A percentile compares a stretch with the other conserved stretches of the same genome.
These are phyloP conservation scores for Candida loeiensis DNA, from an alignment of 805 yeast species.

Conservation along the genomic window DNA sequence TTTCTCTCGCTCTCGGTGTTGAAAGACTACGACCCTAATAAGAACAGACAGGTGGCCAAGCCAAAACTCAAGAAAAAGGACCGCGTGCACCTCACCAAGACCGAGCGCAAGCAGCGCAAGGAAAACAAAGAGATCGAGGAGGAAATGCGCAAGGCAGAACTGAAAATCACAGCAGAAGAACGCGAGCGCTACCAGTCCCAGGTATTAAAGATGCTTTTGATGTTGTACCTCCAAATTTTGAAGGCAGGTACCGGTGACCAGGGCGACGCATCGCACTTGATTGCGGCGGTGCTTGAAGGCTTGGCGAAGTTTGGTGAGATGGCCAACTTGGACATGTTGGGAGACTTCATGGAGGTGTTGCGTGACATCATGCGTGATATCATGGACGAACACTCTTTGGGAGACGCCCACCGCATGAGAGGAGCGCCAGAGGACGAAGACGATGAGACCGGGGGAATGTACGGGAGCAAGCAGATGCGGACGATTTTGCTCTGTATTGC, in stretches of 20 bases:
- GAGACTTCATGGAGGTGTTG: conserved; percentile 87
- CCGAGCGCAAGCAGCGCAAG: conserved; percentile 81
- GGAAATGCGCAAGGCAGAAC: conserved; percentile 84
- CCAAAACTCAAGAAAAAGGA: conserved; percentile 75
- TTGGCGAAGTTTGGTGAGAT: conserved; percentile 85
- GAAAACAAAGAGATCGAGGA: conserved; percentile 85
- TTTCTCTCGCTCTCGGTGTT: conserved; percentile 65
- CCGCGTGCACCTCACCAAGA: conserved; percentile 85
- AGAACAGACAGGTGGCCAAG: conserved; percentile 41
- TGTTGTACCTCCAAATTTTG: conserved; percentile 73
- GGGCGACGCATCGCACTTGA: conserved; percentile 49
- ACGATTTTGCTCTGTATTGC: conserved; percentile 78
- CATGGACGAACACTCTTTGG: conserved; percentile 39
- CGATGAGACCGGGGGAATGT: conserved; percentile 29
- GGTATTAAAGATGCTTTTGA: conserved; percentile 67
- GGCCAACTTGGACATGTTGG: conserved; percentile 88
- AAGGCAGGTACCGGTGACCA: conserved; percentile 42
- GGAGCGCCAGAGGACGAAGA: conserved; percentile 16
- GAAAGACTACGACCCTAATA: conserved; percentile 69
- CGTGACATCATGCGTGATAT: conserved; percentile 69
- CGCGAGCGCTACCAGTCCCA: conserved; percentile 83
- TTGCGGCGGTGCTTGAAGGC: conserved; percentile 90
- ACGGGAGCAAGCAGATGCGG: conserved; percentile 48
- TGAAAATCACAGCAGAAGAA: conserved; percentile 81
- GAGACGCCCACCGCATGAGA: conserved; percentile 24